Percentiles rank a stretch among this genome's conserved stretches.
Conservation (phyloP, 495 filamentous ascomycete genomes). For the Trichocladium antarcticum region DNA sequence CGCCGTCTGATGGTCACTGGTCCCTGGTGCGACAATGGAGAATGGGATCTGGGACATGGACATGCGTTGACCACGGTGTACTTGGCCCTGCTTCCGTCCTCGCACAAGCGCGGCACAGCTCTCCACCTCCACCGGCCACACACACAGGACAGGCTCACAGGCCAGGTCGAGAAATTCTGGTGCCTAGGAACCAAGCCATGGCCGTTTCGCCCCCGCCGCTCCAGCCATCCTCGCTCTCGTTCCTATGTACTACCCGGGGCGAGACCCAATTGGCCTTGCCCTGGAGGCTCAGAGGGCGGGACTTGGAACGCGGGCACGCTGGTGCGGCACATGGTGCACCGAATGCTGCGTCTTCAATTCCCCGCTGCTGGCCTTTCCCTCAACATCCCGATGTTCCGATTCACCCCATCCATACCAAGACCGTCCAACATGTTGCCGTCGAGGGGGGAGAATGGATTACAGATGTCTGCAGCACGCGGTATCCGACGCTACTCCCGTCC, state of each 20-base stretch:
- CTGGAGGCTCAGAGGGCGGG: neutral
- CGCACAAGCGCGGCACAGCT: slow-evolving; percentile 22
- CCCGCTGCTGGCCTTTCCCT: no score
- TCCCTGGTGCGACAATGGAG: neutral
- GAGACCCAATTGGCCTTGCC: neutral
- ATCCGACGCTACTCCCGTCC: slow-evolving; percentile 1
- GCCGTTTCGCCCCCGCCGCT: slow-evolving; percentile 16
- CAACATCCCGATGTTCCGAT: neutral
- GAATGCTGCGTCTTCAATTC: neutral
- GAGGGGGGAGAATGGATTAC: neutral
- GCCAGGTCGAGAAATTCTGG: slow-evolving; percentile 20
- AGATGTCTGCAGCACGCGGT: neutral
- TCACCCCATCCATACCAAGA: neutral
- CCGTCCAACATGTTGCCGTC: neutral
- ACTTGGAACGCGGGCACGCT: no score
- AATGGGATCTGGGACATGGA: neutral
- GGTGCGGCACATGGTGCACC: no score
- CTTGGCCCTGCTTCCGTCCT: slow-evolving; percentile 8
- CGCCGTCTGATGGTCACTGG: slow-evolving; percentile 1
- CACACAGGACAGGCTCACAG: neutral
- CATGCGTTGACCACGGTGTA: no score
- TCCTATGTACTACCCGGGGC: no score
- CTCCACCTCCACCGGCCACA: no score
- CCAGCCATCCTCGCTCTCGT: slow-evolving; percentile 8
- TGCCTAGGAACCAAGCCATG: slow-evolving; percentile 16